Percentiles rank a stretch among this genome's conserved stretches.
These are phyloP conservation scores for Coix lacrymajobi DNA, from an alignment of 176 grass and related monocot species.

Conservation along the genomic window DNA sequence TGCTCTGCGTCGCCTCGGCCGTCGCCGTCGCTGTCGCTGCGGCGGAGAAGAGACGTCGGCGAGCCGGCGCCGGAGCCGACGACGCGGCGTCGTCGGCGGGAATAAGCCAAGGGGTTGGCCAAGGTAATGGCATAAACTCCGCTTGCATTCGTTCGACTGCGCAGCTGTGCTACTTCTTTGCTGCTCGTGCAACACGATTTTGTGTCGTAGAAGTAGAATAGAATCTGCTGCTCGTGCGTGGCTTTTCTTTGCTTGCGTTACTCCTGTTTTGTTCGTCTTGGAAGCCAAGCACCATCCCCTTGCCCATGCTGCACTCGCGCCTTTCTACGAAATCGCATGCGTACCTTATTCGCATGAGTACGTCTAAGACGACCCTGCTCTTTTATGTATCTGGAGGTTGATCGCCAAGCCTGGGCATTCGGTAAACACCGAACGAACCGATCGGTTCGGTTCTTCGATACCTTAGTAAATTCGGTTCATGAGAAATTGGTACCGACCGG, in stretches of 20 bases:
- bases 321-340: not conserved
- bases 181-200: not conserved
- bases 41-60: not conserved
- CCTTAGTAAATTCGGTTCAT: too few relatives aligned
- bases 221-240: slow-evolving; percentile 5
- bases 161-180: not conserved
- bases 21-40: slow-evolving; percentile 15
- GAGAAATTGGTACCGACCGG: too few relatives aligned
- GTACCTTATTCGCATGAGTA: too few relatives aligned
- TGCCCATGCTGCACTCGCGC: not conserved
- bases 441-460: too few relatives aligned
- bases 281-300: slow-evolving; percentile 46
- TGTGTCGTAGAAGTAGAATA: not conserved
- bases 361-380: not conserved
- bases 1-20: not conserved
- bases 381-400: too few relatives aligned
- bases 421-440: too few relatives aligned
- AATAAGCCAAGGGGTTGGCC: not conserved
- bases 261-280: slow-evolving; percentile 13
- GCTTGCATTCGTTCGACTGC: not conserved
- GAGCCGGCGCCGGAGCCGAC: not conserved
- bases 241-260: slow-evolving; percentile 13
- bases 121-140: not conserved
- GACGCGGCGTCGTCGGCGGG: not conserved
- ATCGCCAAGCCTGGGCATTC: too few relatives aligned